phyloP scores from a whole-genome alignment of 1,284 basidiomycete species.

The Vanrija humicola region DNA sequence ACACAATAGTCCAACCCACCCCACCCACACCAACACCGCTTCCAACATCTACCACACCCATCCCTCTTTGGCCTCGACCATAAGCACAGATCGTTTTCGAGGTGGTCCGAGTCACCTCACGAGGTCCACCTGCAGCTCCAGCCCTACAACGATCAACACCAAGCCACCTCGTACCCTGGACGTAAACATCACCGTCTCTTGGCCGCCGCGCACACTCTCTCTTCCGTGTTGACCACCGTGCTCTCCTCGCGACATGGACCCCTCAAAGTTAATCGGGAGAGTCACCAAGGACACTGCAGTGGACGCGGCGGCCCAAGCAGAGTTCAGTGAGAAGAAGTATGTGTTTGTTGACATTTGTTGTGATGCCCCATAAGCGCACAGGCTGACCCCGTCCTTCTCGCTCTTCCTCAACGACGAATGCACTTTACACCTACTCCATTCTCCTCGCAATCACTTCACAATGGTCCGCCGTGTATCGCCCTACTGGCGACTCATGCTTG shows the following conservation, averaged over 20 bases:
- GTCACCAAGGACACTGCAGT: slow-evolving; percentile 37
- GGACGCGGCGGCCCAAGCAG: slow-evolving; percentile 78
- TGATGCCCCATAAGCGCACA: neutral
- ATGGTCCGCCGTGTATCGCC: neutral
- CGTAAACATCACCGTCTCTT: neutral
- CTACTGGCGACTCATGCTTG: no score
- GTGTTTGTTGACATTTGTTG: slow-evolving; percentile 10
- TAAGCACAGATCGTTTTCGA: no score
- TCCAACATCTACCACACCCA: no score
- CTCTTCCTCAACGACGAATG: neutral
- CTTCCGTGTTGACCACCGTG: neutral
- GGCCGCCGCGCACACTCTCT: neutral
- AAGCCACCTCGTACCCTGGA: no score
- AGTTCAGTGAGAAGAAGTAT: slow-evolving; percentile 89
- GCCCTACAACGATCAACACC: no score
- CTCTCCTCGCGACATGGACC: slow-evolving; percentile 32
- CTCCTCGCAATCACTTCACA: no score
- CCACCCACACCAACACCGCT: no score
- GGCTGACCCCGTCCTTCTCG: neutral
- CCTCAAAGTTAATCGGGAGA: slow-evolving; percentile 28
- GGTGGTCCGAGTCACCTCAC: no score
- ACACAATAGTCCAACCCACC: no score
- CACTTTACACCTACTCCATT: neutral
- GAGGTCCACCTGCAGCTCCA: no score
- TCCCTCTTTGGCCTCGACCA: no score